Conservation (phyloP, 805 yeast species). For the Zygosaccharomyces siamensis region DNA sequence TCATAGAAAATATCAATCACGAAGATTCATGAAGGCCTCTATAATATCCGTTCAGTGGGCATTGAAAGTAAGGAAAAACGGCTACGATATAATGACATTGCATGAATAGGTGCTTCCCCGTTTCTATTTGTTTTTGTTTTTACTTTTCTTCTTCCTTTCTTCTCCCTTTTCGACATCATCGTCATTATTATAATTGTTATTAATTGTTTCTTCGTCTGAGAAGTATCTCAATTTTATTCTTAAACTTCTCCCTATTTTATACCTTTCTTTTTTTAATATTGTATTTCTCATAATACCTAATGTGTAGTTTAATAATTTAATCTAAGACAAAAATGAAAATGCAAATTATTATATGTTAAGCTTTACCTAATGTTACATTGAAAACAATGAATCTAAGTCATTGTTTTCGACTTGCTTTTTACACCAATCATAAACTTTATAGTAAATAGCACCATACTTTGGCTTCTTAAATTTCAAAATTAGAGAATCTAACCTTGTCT, state of each 20-base stretch:
- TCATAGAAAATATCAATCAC: constrained; percentile 86
- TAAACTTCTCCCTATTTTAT: background rate
- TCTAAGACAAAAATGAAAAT: background rate
- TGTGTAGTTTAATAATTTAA: constrained; percentile 4
- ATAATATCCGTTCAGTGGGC: constrained; percentile 82
- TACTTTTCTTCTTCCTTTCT: constrained; percentile 1
- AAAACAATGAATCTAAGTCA: constrained; percentile 11
- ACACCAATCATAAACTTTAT: constrained; percentile 20
- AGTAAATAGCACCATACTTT: constrained; percentile 19
- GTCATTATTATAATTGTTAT: background rate
- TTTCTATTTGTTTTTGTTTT: constrained; percentile 7
- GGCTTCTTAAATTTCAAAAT: constrained; percentile 23
- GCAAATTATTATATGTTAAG: constrained; percentile 3
- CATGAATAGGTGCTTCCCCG: constrained; percentile 28
- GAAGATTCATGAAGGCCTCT: constrained; percentile 82
- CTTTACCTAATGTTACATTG: constrained; percentile 11
- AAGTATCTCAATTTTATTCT: background rate
- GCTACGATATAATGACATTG: constrained; percentile 37
- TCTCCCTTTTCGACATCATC: background rate
- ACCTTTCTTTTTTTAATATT: background rate
- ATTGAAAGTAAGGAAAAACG: constrained; percentile 43
- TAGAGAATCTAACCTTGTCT: constrained; percentile 29
- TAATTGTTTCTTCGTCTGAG: constrained; percentile 4
- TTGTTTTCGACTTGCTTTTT: constrained; percentile 10
- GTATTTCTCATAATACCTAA: constrained; percentile 5